Evolutionary conservation across 345 rosid species (phyloP), one percentile per base, ranked within the genome.

Genomic region (Citrus cavaleriei): DNA sequence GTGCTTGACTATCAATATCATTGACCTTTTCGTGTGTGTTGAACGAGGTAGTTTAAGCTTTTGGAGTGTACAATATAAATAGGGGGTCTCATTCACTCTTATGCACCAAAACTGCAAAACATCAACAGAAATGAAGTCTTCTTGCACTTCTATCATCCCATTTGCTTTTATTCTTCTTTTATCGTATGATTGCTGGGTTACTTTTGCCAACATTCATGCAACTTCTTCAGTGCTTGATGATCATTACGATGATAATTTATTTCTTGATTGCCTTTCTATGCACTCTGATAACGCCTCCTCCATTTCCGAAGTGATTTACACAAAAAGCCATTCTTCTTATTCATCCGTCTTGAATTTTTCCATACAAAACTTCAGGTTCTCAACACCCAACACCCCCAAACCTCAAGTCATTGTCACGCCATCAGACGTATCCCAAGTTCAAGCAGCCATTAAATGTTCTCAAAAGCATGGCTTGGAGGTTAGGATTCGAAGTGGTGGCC

Each of bases 401-500:
- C 98, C 98, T 18, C 84, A 80, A 5, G 85, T 92, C 78, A 93
- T 92, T 69, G 69, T 92, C 87, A 85, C 80, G 5, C 96, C 98
- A 0, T 2, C 73, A 14, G 30, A 80, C 0, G 91, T 83, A 70
- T 79, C 91, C 78, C 94, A 93, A 6, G 89, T 93, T 61, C 94
- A 88, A 67, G 90, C 94, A 6, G 84, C 87, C 67, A 85, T 93
- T 55, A 79, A 88, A 7, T 93, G 98, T 69, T 80, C 92, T 30
- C 88, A 81, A 62, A 14, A 87, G 71, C 86, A 84, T 12, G 75
- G 86, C 24, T 12, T 87, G 40, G 92, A 90, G 68, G 34, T 89
- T 10, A 85, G 91, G 74, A 77, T 90, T 27, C 89, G 93, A 3
- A 92, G 95, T 6, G 98, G 97, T 0, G 98, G 98, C 28, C 97